phyloP scores from a whole-genome alignment of 2,329 filamentous ascomycete genomes.

The Aspergillus versicolor region DNA sequence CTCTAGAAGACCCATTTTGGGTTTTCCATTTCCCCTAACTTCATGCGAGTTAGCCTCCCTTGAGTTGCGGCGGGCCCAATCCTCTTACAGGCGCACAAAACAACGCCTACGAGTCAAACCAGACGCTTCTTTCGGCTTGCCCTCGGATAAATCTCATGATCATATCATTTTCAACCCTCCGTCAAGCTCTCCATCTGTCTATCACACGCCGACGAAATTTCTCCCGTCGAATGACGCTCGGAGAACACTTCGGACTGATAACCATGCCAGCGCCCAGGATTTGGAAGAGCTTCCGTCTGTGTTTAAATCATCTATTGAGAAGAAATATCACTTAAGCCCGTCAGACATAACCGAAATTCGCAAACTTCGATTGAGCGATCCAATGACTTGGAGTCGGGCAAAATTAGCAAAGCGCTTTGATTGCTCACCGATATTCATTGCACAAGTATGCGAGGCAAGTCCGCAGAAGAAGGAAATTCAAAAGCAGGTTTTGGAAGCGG shows the following conservation, averaged over 20 bases:
- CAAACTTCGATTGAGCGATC: slow-evolving; percentile 54
- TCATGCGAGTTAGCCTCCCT: slow-evolving; percentile 34
- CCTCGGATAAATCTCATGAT: slow-evolving; percentile 42
- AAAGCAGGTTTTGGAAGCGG: slow-evolving; percentile 49
- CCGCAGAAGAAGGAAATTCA: slow-evolving; percentile 50
- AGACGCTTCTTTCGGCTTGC: slow-evolving; percentile 50
- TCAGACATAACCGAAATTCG: slow-evolving; percentile 61
- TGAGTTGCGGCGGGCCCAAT: slow-evolving; percentile 45
- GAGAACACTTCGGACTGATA: slow-evolving; percentile 45
- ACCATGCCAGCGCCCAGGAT: slow-evolving; percentile 21
- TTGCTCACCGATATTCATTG: slow-evolving; percentile 63
- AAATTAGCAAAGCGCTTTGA: slow-evolving; percentile 62
- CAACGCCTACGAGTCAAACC: slow-evolving; percentile 52
- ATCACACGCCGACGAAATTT: slow-evolving; percentile 65
- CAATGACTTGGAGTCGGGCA: slow-evolving; percentile 58
- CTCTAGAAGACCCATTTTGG: slow-evolving; percentile 35
- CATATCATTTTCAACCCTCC: slow-evolving; percentile 68
- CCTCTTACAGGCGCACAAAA: slow-evolving; percentile 51
- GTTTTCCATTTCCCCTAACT: slow-evolving; percentile 41
- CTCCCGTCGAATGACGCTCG: slow-evolving; percentile 60
- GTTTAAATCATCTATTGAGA: slow-evolving; percentile 52
- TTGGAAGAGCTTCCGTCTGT: slow-evolving; percentile 46
- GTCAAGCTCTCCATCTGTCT: slow-evolving; percentile 61
- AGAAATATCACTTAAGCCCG: slow-evolving; percentile 61
- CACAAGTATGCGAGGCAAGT: slow-evolving; percentile 57